Conservation (phyloP, 805 yeast genomes). For the Spathaspora boniae region DNA sequence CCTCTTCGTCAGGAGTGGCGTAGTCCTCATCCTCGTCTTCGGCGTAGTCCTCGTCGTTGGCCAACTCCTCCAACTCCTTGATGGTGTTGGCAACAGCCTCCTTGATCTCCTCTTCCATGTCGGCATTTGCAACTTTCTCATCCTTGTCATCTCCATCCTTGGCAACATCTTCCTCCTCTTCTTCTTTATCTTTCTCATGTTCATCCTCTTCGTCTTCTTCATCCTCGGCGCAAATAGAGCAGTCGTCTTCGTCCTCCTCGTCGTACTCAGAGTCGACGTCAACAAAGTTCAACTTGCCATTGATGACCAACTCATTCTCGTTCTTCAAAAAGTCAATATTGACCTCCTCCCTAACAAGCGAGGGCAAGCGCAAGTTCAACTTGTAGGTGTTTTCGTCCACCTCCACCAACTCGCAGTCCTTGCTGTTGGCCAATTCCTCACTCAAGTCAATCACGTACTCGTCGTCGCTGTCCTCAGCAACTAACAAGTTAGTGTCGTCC, state of each 20-base stretch:
- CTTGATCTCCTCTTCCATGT: constrained; percentile 5
- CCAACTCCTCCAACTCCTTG: constrained; percentile 11
- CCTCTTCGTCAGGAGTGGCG: too few species aligned
- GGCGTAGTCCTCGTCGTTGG: constrained; percentile 11
- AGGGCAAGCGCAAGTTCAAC: constrained; percentile 40
- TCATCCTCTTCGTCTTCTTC: constrained; percentile 16
- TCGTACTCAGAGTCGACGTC: constrained; percentile 20
- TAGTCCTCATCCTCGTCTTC: constrained; percentile 14
- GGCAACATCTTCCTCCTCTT: constrained; percentile 15
- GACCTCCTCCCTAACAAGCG: constrained; percentile 37
- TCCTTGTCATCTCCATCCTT: constrained; percentile 14
- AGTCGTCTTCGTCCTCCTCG: constrained; percentile 18
- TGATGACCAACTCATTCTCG: constrained; percentile 39
- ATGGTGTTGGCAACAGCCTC: too few species aligned
- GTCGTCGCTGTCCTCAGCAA: constrained; percentile 30
- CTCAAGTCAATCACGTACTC: constrained; percentile 38
- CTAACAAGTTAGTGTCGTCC: constrained; percentile 17
- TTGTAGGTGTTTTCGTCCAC: constrained; percentile 37
- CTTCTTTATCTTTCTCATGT: constrained; percentile 10
- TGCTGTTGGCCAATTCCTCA: constrained; percentile 39
- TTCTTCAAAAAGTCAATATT: constrained; percentile 36
- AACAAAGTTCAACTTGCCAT: constrained; percentile 35
- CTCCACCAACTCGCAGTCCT: constrained; percentile 41
- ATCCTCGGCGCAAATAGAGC: constrained; percentile 11
- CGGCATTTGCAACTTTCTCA: constrained; percentile 6